Conservation (phyloP, 495 filamentous ascomycete species). For the Aspergillus homomorphus region DNA sequence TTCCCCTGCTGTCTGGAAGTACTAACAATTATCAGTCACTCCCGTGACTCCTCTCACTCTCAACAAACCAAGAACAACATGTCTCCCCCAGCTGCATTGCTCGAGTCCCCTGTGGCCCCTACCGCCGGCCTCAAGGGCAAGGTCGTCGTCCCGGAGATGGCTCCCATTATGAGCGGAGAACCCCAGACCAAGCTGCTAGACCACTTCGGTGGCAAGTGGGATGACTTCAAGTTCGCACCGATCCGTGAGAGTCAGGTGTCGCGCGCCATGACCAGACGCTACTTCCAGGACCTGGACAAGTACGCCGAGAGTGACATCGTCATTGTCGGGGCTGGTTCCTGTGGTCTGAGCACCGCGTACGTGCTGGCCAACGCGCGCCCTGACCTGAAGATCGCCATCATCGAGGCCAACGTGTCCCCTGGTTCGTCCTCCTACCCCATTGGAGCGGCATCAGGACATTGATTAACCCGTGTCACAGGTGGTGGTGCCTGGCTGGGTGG, state of each 20-base stretch:
- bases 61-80: conserved; percentile 48
- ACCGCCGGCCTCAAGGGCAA: conserved; percentile 47
- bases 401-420: conserved; percentile 82
- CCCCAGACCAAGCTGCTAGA: conserved; percentile 54
- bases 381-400: conserved; percentile 86
- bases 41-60: conserved; percentile 18
- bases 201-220: conserved; percentile 67
- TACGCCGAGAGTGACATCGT: conserved; percentile 91
- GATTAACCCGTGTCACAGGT: conserved; percentile 34
- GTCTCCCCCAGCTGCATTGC: conserved; percentile 69
- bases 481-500: conserved; percentile 92
- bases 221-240: conserved; percentile 73
- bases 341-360: conserved; percentile 80
- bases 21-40: conserved; percentile 38
- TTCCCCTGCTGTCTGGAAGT: conserved; percentile 29
- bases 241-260: conserved; percentile 90
- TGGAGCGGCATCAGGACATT: neutral
- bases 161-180: conserved; percentile 30
- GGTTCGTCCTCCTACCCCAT: conserved; percentile 31
- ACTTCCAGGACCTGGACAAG: conserved; percentile 83
- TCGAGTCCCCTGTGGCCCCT: conserved; percentile 38
- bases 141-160: conserved; percentile 38
- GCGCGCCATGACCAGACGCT: conserved; percentile 87
- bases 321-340: conserved; percentile 85
- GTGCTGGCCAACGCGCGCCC: conserved; percentile 79